Evolutionary conservation across 106 monocot species (phyloP).

Genomic region (Hemerocallis citrina): DNA sequence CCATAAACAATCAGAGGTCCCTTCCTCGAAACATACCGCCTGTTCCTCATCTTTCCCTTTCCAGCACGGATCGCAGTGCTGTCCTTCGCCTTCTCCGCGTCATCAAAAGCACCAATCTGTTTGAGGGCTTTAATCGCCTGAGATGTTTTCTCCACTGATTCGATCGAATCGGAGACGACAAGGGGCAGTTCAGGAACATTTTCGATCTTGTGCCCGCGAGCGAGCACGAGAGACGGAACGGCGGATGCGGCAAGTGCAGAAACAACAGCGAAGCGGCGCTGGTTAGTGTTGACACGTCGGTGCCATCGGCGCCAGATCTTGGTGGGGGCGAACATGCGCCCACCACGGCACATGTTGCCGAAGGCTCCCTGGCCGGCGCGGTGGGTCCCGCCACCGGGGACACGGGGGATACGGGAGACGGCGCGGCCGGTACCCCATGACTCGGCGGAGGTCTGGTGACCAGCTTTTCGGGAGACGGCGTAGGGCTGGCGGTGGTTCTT

Average conservation of each 20-base stretch:
- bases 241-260: constrained; percentile 45
- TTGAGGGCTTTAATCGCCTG: constrained; percentile 60
- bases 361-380: constrained; percentile 77
- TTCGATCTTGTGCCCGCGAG: constrained; percentile 41
- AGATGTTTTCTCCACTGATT: constrained; percentile 58
- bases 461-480: constrained; percentile 57
- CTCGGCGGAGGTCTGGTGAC: constrained; percentile 91
- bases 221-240: constrained; percentile 52
- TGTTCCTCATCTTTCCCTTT: constrained; percentile 82
- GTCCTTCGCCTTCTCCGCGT: constrained; percentile 81
- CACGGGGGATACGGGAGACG: constrained; percentile 77
- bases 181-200: constrained; percentile 31
- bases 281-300: constrained; percentile 41
- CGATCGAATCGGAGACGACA: constrained; percentile 36
- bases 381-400: constrained; percentile 81
- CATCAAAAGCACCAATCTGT: constrained; percentile 57
- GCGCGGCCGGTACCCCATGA: constrained; percentile 91
- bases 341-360: constrained; percentile 71
- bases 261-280: constrained; percentile 37
- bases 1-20: constrained; percentile 78
- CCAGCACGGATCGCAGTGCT: constrained; percentile 55
- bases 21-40: constrained; percentile 54
- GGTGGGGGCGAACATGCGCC: constrained; percentile 87
- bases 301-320: constrained; percentile 84
- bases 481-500: constrained; percentile 64